phyloP scores from a whole-genome alignment of 2,329 filamentous ascomycete genomes.

The Penicillium sp. region DNA sequence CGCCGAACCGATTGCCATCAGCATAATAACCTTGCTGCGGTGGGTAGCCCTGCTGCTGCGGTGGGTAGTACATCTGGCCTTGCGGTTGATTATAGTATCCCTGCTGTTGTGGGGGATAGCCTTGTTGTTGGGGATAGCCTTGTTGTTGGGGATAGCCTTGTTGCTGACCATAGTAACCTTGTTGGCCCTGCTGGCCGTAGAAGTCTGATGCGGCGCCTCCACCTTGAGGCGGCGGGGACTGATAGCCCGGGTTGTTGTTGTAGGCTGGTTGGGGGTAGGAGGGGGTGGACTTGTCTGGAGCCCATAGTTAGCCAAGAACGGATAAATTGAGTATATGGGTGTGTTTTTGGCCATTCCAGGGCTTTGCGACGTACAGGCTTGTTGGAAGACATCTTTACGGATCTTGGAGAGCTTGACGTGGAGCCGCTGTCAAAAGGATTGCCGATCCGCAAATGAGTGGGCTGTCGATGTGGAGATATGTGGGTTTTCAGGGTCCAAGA shows the following conservation, averaged over 20 bases:
- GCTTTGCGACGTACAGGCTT: conserved; percentile 30
- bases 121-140: conserved; percentile 18
- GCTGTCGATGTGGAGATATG: neutral
- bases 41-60: conserved; percentile 32
- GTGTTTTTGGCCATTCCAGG: neutral
- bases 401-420: conserved; percentile 1
- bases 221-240: conserved; percentile 30
- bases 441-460: conserved; percentile 3
- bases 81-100: conserved; percentile 23
- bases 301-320: neutral
- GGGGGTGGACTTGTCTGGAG: conserved; percentile 35
- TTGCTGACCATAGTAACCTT: conserved; percentile 8
- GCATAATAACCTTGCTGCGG: conserved; percentile 22
- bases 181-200: conserved; percentile 31
- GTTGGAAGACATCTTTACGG: conserved; percentile 31
- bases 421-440: conserved; percentile 3
- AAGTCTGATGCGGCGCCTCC: conserved; percentile 29
- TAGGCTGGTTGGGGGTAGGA: conserved; percentile 36
- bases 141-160: conserved; percentile 21
- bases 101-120: conserved; percentile 24
- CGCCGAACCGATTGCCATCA: conserved; percentile 3
- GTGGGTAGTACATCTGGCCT: conserved; percentile 28
- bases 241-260: conserved; percentile 31
- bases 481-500: neutral
- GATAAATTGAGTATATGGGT: neutral